Conservation (phyloP, 2,329 filamentous ascomycete genomes). For the Aspergillus calidoustus region DNA sequence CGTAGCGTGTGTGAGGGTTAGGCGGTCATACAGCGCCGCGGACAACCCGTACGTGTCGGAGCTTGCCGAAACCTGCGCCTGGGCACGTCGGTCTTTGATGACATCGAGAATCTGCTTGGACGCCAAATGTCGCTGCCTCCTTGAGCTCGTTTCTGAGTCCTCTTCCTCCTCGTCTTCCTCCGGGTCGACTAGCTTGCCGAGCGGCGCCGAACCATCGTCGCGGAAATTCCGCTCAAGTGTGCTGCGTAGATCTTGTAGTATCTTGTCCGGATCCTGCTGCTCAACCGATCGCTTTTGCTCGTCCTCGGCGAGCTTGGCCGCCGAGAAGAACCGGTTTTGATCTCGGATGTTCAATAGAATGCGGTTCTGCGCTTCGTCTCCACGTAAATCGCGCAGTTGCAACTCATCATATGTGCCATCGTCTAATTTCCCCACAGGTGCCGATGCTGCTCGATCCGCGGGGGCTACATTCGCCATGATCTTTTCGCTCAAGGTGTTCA, state of each 20-base stretch:
- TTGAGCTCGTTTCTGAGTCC: conserved; percentile 64
- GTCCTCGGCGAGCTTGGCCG: conserved; percentile 48
- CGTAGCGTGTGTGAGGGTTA: conserved; percentile 84
- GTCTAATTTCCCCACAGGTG: conserved; percentile 66
- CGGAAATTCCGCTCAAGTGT: conserved; percentile 58
- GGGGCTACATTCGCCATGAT: conserved; percentile 87
- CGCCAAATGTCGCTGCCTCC: conserved; percentile 63
- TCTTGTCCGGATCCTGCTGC: conserved; percentile 70
- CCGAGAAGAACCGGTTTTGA: conserved; percentile 81
- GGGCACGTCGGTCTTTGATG: conserved; percentile 61
- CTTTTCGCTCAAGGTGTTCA: conserved; percentile 91
- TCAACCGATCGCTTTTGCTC: conserved; percentile 63
- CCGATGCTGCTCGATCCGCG: conserved; percentile 70
- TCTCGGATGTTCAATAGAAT: conserved; percentile 88
- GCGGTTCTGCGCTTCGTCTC: conserved; percentile 72
- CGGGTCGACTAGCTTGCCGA: conserved; percentile 64
- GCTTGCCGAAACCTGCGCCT: conserved; percentile 42
- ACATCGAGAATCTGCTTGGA: conserved; percentile 62
- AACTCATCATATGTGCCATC: conserved; percentile 76
- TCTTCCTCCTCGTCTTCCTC: conserved; percentile 64
- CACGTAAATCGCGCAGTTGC: conserved; percentile 77
- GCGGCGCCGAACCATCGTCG: conserved; percentile 67
- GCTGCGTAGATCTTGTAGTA: conserved; percentile 66
- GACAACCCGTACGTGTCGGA: conserved; percentile 54
- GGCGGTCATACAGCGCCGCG: conserved; percentile 60